These are phyloP conservation scores for Hevea brasiliensis DNA, from an alignment of 345 rosid genomes.

Conservation along the genomic window DNA sequence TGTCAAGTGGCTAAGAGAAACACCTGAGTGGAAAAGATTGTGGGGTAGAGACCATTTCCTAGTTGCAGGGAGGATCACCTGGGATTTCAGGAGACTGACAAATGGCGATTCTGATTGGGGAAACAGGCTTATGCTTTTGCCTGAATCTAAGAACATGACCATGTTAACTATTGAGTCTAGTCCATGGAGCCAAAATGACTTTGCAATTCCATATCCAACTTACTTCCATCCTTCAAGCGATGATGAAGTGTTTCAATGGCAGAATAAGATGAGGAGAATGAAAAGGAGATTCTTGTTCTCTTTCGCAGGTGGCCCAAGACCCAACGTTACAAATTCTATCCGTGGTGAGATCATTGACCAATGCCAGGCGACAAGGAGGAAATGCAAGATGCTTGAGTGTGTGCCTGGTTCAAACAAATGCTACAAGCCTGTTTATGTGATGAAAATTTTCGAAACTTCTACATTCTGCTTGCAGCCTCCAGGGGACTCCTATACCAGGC, in stretches of 20 bases:
- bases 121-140: constrained; percentile 61
- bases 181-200: constrained; percentile 66
- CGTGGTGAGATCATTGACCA: constrained; percentile 57
- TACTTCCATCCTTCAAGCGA: constrained; percentile 74
- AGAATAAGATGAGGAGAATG: constrained; percentile 47
- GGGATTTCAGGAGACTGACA: constrained; percentile 78
- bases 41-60: constrained; percentile 75
- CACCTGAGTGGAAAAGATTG: constrained; percentile 69
- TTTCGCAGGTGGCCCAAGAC: constrained; percentile 64
- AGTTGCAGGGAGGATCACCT: constrained; percentile 78
- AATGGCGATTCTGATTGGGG: constrained; percentile 62
- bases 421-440: constrained; percentile 42
- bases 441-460: constrained; percentile 59
- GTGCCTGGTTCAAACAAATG: constrained; percentile 7
- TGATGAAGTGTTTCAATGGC: constrained; percentile 56
- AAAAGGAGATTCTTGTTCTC: constrained; percentile 56
- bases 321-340: constrained; percentile 50
- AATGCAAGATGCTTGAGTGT: constrained; percentile 50
- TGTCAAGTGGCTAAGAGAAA: constrained; percentile 57
- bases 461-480: constrained; percentile 76
- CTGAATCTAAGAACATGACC: constrained; percentile 73
- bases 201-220: constrained; percentile 77
- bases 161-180: constrained; percentile 73
- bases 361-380: constrained; percentile 56
- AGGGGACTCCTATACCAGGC: constrained; percentile 78